Evolutionary conservation across 2,329 filamentous ascomycete species (phyloP), one percentile per base, ranked within the genome.

Genomic region (Fusarium sp.): DNA sequence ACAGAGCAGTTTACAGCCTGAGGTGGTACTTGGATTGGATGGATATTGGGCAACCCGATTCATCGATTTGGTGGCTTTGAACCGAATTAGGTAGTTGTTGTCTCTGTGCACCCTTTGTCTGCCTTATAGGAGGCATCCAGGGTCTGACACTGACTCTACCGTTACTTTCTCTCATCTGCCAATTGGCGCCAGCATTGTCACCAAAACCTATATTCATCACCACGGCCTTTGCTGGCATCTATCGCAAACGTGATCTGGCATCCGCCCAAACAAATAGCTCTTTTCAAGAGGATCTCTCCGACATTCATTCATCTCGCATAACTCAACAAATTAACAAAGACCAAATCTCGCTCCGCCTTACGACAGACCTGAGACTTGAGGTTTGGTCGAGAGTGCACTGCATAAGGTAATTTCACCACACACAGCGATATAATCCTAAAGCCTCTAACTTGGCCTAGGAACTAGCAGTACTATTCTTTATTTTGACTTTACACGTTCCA

Each of bases 1-100:
- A 53, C 70, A 69, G 58, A 60, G 57, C 70, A 69, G 58, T 49
- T 55, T 64, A 49, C 52, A 66, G 69, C 61, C 64, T 64, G 59
- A 72, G 64, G 63, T 59, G 63, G 60, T 62, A 57, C 60, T 54
- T 53, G 52, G 46, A 23, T 23, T 23, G 23, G 23, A 23, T 23
- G 23, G 23, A 52, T 49, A 41, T 60, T 46, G 55, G 35, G 42
- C 54, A 57, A 56, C 20, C n/a, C 58, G 46, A 57, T 37, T 49
- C 27, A 52, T 37, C 37, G 54, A 33, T 53, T 48, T 55, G 58
- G 60, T 61, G 68, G 54, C 50, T 60, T 53, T 50, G 23, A 52
- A 37, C 37, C 35, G 49, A 55, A 45, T 42, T 41, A 46, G 35
- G 46, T 38, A 55, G 38, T 27, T 38, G 38, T 41, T 40, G 52